These are phyloP conservation scores for Picea sitchensis DNA, from an alignment of 75 land plant species.

Conservation along the genomic window DNA sequence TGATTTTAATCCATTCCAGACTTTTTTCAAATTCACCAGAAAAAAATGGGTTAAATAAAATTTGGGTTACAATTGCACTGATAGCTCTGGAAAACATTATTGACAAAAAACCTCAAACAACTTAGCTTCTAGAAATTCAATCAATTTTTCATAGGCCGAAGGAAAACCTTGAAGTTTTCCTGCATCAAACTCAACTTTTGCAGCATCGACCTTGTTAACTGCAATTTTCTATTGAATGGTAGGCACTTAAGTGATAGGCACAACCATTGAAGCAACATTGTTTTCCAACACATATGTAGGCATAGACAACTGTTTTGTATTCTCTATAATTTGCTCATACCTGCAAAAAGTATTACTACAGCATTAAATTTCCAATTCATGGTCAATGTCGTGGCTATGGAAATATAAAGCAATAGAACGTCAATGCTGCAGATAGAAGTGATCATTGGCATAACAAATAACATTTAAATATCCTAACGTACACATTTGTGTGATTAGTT, in stretches of 20 bases:
- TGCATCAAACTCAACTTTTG: too few species aligned
- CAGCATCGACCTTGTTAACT: too few species aligned
- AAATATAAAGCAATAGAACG: background rate
- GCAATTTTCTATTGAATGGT: too few species aligned
- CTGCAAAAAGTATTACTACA: conserved; percentile 29
- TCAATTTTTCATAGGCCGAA: too few species aligned
- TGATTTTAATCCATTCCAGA: too few species aligned
- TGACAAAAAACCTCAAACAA: too few species aligned
- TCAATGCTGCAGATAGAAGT: background rate
- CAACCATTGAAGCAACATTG: conserved; percentile 50
- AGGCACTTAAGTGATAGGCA: conserved; percentile 9
- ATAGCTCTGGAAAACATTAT: too few species aligned
- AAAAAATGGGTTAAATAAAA: too few species aligned
- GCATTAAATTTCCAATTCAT: background rate
- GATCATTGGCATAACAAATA: background rate
- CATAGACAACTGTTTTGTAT: conserved; percentile 64
- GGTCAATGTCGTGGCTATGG: background rate
- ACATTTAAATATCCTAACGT: conserved; percentile 26
- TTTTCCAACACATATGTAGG: conserved; percentile 74
- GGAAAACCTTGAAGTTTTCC: too few species aligned
- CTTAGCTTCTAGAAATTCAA: too few species aligned
- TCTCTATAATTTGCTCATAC: conserved; percentile 91
- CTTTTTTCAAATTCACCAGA: too few species aligned
- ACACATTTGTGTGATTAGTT: conserved; percentile 79
- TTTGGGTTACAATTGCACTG: too few species aligned